Percentiles rank a stretch among this genome's conserved stretches.
These are phyloP conservation scores for Yamadazyma conglobata DNA, from an alignment of 1,139 yeast species.

Conservation along the genomic window DNA sequence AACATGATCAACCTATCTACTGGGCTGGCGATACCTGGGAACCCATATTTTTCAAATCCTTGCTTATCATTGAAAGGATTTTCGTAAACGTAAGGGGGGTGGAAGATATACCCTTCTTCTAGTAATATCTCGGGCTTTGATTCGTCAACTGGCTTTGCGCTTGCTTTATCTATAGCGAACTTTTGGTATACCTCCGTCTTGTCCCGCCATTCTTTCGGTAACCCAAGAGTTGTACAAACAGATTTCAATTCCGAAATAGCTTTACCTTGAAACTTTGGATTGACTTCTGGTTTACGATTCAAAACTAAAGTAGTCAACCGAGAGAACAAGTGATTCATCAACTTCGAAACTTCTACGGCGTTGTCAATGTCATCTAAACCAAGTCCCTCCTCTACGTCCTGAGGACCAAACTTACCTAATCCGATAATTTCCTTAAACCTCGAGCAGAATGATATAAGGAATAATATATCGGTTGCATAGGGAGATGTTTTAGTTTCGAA, in stretches of 20 bases:
- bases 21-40: conserved; percentile 41
- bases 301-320: conserved; percentile 35
- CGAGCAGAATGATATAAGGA: conserved; percentile 39
- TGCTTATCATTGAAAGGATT: conserved; percentile 33
- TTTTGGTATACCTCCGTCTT: conserved; percentile 13
- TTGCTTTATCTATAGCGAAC: conserved; percentile 13
- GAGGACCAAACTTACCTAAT: conserved; percentile 38
- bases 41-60: conserved; percentile 42
- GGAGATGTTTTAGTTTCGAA: conserved; percentile 26
- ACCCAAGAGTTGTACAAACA: conserved; percentile 30
- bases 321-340: conserved; percentile 35
- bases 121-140: conserved; percentile 32
- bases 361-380: conserved; percentile 23
- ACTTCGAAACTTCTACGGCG: conserved; percentile 22
- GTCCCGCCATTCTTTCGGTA: conserved; percentile 48
- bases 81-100: conserved; percentile 15
- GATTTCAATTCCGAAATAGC: conserved; percentile 44
- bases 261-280: conserved; percentile 15
- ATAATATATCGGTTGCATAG: conserved; percentile 45
- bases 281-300: conserved; percentile 38
- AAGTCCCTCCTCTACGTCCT: conserved; percentile 49
- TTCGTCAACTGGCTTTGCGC: conserved; percentile 14
- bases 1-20: conserved; percentile 45
- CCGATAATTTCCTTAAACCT: conserved; percentile 36
- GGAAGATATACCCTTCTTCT: conserved; percentile 16